Evolutionary conservation across 176 grass and related monocot species (phyloP), one percentile per base, ranked within the genome.

Genomic region (Dendrocalamus sinicus): DNA sequence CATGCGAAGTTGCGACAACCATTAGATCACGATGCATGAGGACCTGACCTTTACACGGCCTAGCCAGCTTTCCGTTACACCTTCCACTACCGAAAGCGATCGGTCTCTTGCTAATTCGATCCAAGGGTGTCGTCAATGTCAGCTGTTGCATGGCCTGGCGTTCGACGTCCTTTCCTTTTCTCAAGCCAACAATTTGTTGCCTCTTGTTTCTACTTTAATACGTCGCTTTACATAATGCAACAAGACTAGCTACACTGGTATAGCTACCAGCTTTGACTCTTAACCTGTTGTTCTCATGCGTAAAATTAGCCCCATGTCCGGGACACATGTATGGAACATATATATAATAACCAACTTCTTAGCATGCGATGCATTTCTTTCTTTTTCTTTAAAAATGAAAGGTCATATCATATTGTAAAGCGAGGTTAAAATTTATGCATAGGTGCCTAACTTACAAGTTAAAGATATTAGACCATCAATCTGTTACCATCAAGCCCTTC

Each of bases 51-150:
- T 37, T 16, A 8, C 63, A 16, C 63, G 28, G 2, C 62, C 26
- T 3, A 3, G 12, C n/a, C 16, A 73, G 37, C 67, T 72, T 82
- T 82, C 80, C 67, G 80, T 59, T 60, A 30, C 67, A 82, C 52
- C 51, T 28, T 70, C 80, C 51, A 1, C 37, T 12, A 20, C 0
- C 14, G 66, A 81, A 71, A 82, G 67, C 52, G 52, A 82, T 28
- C 51, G 5, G 5, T 28, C 37, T 59, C 51, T 70, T 4, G 63
- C 66, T 55, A 12, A 52, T 81, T 69, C 6, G 64, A 15, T 70
- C 47, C 79, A 41, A 26, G 48, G 50, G 43, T 81, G 43, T 81
- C 55, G 20, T 54, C 32, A 41, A 15, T 69, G 48, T 70, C 50
- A 54, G 28, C 26, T 20, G 28, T 6, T 68, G 47, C 28, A 68